A percentile compares a stretch with the other conserved stretches of the same genome.
phyloP scores from a whole-genome alignment of 352 stramenopile species.

The Globisporangium radiosum region DNA sequence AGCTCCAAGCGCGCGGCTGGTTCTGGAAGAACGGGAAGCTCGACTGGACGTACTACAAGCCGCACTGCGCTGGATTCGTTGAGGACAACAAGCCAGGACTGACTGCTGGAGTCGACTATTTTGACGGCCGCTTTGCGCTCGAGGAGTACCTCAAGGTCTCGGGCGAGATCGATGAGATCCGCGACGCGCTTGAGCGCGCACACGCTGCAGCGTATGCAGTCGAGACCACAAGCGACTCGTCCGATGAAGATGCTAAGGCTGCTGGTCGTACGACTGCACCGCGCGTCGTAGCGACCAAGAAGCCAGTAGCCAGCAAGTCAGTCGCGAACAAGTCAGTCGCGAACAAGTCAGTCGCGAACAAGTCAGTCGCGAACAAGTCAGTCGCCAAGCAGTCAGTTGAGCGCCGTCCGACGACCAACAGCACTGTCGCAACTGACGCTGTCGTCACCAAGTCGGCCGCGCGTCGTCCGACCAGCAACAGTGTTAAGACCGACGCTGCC shows the following conservation, averaged over 20 bases:
- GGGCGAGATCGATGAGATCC: conserved; percentile 36
- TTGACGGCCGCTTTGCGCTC: conserved; percentile 32
- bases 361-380: too few species aligned
- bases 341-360: too few species aligned
- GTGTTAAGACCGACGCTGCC: conserved; percentile 7
- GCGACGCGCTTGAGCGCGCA: conserved; percentile 28
- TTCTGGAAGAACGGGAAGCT: conserved; percentile 41
- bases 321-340: too few species aligned
- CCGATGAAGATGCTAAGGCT: neutral
- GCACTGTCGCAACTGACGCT: neutral
- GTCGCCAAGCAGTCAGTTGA: too few species aligned
- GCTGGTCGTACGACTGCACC: neutral
- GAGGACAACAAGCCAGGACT: conserved; percentile 13
- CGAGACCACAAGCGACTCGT: conserved; percentile 1
- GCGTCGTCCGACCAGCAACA: conserved; percentile 4
- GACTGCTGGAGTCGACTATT: conserved; percentile 34
- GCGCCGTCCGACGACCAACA: too few species aligned
- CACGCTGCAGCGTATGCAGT: conserved; percentile 18
- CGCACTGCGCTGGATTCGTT: conserved; percentile 11
- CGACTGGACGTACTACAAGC: conserved; percentile 54
- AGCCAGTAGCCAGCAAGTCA: too few species aligned
- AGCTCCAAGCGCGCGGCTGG: conserved; percentile 52
- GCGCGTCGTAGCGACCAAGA: too few species aligned
- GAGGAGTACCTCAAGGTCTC: conserved; percentile 33
- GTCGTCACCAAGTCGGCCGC: too few species aligned